Evolutionary conservation across 23 red algal species (phyloP), one percentile per base, ranked within the genome.

Genomic region (Gracilaria caudata): DNA sequence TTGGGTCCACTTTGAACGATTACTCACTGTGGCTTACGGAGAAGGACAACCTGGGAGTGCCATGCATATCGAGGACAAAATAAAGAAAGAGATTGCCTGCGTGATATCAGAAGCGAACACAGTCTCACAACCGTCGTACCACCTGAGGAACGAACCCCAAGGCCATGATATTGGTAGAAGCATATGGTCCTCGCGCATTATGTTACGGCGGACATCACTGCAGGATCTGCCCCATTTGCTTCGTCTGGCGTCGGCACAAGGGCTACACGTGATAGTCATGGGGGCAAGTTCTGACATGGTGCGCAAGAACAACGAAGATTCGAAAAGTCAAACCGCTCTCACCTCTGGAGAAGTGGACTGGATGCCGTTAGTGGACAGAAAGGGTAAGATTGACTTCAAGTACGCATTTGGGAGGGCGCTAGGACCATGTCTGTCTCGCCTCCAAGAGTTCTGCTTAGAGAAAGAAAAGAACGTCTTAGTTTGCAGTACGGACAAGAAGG

Each of bases 351-450:
- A 41, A 20, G 72, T 78, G 16, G 36, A 60, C 19, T 89, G 72
- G 61, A 82, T 91, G 45, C 77, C 77, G 61, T 64, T 91, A 13
- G 44, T 59, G 11, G 76, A 82, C 34, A 65, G 32, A 39, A 81
- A 82, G 28, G 87, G 87, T 11, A 91, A 91, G 28, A 13, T 64
- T 0, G 87, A 91, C 29, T 81, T 58, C 41, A 91, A 91, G 51
- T 82, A 72, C 23, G 87, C 60, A 3, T 82, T 91, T 39, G 77
- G 87, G 21, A 68, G 78, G 37, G 87, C 78, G 2, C 43, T 91
- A 17, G 87, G 78, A 43, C 87, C 87, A n/a, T 91, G 87, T 70
- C 39, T 91, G 16, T 45, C 87, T 16, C 38, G 37, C 2, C 60
- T 91, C 30, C 76, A 77, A 36, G 77, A 81, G 19, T 72, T 41